Percentiles rank a stretch among this genome's conserved stretches.
Evolutionary conservation across 2,329 filamentous ascomycete genomes (phyloP).

Genomic region (Trichophyton equinum): DNA sequence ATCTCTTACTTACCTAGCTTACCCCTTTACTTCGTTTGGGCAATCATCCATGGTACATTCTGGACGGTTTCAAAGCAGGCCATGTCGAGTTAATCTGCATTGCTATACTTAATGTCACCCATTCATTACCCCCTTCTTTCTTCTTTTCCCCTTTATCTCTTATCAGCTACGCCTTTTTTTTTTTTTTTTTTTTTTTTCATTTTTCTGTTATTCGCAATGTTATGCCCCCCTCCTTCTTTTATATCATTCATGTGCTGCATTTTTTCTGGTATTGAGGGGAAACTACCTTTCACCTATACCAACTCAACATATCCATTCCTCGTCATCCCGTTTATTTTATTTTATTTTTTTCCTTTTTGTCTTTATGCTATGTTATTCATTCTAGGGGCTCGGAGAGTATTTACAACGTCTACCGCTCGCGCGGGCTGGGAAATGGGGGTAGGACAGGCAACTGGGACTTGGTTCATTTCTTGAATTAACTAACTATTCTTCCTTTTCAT

Average conservation of each 20-base stretch:
- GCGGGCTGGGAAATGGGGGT: conserved; percentile 14
- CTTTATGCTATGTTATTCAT: conserved; percentile 14
- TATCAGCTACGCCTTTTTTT: neutral
- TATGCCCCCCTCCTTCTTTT: neutral
- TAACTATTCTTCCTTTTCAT: neutral
- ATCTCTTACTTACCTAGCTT: too few relatives aligned
- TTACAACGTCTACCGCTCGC: conserved; percentile 14
- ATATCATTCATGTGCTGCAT: neutral
- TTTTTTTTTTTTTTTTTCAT: neutral
- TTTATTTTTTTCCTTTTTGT: neutral
- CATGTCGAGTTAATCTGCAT: neutral
- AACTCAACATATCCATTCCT: neutral
- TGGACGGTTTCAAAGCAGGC: neutral
- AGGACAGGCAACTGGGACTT: conserved; percentile 10
- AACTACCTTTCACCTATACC: neutral
- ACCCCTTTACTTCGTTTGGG: conserved; percentile 1
- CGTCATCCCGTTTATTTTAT: neutral
- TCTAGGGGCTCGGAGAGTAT: conserved; percentile 10
- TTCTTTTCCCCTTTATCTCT: neutral
- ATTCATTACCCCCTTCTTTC: neutral
- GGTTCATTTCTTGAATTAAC: neutral
- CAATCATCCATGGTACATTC: neutral
- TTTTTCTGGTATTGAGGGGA: neutral
- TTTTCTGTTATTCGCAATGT: neutral
- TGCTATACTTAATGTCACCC: neutral